These are phyloP conservation scores for Cichorium intybus DNA, from an alignment of 140 eudicot genomes.

Conservation along the genomic window DNA sequence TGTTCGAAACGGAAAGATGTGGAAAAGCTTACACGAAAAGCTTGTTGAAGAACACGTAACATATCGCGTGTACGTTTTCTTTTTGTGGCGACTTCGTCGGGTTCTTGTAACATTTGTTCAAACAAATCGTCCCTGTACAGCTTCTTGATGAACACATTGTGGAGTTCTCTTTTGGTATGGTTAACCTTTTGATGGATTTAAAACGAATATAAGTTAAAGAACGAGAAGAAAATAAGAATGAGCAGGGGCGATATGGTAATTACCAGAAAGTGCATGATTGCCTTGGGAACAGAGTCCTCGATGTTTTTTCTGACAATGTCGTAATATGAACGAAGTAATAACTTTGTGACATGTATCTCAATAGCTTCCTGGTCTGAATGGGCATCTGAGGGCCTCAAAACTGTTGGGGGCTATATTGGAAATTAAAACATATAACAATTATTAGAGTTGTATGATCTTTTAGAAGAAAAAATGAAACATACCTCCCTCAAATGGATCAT, in stretches of 20 bases:
- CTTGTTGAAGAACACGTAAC: constrained; percentile 89
- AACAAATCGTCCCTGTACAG: constrained; percentile 92
- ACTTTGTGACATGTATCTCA: constrained; percentile 72
- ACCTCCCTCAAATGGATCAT: constrained; percentile 89
- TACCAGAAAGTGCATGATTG: constrained; percentile 99
- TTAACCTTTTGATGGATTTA: constrained; percentile 89
- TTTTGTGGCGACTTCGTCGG: constrained; percentile 74
- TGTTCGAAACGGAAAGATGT: too few species aligned
- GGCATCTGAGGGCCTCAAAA: constrained; percentile 82
- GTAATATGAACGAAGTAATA: constrained; percentile 79
- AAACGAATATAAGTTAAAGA: constrained; percentile 11
- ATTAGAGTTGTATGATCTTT: neutral
- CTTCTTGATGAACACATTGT: constrained; percentile 85
- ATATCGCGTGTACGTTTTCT: constrained; percentile 86
- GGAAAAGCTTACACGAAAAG: constrained; percentile 64
- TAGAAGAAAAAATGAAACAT: neutral
- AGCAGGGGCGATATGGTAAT: constrained; percentile 1
- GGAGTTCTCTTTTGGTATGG: constrained; percentile 91
- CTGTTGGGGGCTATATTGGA: constrained; percentile 76
- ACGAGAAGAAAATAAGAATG: neutral
- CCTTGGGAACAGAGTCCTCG: constrained; percentile 90
- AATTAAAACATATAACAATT: constrained; percentile 4
- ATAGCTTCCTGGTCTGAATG: constrained; percentile 78
- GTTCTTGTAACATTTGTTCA: constrained; percentile 96
- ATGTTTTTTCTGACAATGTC: constrained; percentile 96